Percentiles rank a stretch among this genome's conserved stretches.
Conservation (phyloP, 108 stramenopile genomes). For the Discostella stelligeroides region DNA sequence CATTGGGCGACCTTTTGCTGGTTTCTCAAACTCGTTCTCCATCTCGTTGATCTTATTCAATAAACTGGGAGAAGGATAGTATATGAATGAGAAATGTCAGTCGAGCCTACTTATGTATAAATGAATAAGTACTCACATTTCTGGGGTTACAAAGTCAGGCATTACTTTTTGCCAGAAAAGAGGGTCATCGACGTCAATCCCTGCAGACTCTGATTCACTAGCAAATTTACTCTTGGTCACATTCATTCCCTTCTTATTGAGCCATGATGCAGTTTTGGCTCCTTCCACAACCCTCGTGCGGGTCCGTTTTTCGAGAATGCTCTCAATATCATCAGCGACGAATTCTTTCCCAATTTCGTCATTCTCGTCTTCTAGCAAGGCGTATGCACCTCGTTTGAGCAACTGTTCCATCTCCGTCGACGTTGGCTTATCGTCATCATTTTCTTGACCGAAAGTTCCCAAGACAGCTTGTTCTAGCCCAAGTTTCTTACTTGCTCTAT, state of each 20-base stretch:
- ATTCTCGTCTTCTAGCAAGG: conserved; percentile 82
- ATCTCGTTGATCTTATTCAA: conserved; percentile 40
- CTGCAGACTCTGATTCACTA: conserved; percentile 66
- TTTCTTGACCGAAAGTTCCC: conserved; percentile 89
- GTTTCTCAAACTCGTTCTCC: conserved; percentile 44
- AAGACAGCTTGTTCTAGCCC: conserved; percentile 99
- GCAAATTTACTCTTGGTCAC: conserved; percentile 87
- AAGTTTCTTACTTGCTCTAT: conserved; percentile 95
- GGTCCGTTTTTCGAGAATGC: conserved; percentile 85
- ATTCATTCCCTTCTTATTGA: conserved; percentile 85
- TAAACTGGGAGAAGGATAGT: not conserved
- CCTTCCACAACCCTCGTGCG: conserved; percentile 90
- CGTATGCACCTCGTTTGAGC: conserved; percentile 93
- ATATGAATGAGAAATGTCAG: not conserved
- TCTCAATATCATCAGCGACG: conserved; percentile 90
- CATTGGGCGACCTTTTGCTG: conserved; percentile 33
- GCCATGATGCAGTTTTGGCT: conserved; percentile 88
- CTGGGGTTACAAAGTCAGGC: conserved; percentile 92
- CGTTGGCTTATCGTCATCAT: conserved; percentile 88
- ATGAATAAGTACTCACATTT: conserved; percentile 39
- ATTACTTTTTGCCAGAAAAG: conserved; percentile 96
- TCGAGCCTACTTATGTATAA: too few species aligned
- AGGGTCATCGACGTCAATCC: conserved; percentile 85
- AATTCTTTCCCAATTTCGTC: conserved; percentile 87
- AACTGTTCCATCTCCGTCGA: conserved; percentile 93